Conservation (phyloP, 805 yeast genomes). For the Komagataella mondaviorum region DNA sequence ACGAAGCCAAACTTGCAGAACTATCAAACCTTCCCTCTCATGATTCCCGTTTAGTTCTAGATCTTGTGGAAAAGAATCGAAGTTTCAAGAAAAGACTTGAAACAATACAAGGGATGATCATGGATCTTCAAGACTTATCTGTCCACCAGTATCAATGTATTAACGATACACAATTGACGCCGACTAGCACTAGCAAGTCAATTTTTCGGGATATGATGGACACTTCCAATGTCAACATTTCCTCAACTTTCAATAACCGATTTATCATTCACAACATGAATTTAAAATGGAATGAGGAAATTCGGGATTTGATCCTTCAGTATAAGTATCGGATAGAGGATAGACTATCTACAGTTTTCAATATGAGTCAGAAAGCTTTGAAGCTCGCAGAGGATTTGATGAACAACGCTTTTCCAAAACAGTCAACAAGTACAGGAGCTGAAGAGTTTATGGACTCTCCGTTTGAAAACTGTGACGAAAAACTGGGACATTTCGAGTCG, state of each 20-base stretch:
- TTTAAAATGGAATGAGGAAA: constrained; percentile 64
- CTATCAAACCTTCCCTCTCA: background rate
- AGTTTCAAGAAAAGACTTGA: constrained; percentile 4
- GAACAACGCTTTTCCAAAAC: constrained; percentile 32
- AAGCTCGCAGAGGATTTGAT: constrained; percentile 17
- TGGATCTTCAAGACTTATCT: constrained; percentile 10
- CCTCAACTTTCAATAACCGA: constrained; percentile 38
- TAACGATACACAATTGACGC: background rate
- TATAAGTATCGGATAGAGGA: constrained; percentile 38
- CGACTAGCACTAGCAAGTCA: background rate
- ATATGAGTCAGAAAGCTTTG: constrained; percentile 34
- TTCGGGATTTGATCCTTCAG: constrained; percentile 49
- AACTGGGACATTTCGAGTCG: constrained; percentile 36
- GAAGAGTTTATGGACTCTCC: background rate
- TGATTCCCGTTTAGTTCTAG: constrained; percentile 4
- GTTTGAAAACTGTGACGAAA: constrained; percentile 11
- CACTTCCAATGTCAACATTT: background rate
- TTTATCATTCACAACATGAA: constrained; percentile 63
- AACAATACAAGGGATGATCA: constrained; percentile 5
- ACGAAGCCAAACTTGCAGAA: constrained; percentile 8
- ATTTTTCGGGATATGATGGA: background rate
- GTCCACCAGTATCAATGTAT: background rate
- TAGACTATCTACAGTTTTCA: constrained; percentile 27
- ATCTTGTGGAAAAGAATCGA: constrained; percentile 7
- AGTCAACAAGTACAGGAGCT: constrained; percentile 7